These are phyloP conservation scores for Populus hybrid DNA, from an alignment of 441 rosid genomes.

Conservation along the genomic window DNA sequence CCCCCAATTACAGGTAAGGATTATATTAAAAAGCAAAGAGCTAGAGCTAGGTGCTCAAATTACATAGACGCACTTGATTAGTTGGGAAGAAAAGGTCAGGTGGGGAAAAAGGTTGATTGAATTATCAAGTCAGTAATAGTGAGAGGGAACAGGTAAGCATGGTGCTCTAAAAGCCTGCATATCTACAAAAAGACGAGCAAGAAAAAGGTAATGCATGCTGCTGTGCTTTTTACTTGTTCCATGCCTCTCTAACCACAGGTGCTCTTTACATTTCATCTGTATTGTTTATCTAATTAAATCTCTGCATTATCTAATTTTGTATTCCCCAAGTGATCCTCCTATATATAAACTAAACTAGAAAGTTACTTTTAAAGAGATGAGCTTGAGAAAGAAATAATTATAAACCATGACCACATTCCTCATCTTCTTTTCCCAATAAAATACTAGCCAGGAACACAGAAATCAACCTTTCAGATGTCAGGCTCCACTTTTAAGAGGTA, in stretches of 20 bases:
- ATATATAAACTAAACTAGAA: too few species aligned
- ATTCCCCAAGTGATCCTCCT: neutral
- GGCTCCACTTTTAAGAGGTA: constrained; percentile 13
- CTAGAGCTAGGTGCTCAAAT: neutral
- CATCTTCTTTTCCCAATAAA: neutral
- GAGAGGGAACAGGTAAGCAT: constrained; percentile 34
- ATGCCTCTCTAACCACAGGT: too few species aligned
- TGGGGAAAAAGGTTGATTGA: neutral
- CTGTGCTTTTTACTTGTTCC: constrained; percentile 49
- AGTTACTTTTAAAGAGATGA: too few species aligned
- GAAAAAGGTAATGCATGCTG: constrained; percentile 25
- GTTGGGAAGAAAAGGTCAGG: neutral
- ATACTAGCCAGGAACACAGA: neutral
- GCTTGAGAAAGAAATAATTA: neutral
- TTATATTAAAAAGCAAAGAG: neutral
- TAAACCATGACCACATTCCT: neutral
- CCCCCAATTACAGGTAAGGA: neutral
- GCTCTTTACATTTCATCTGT: constrained; percentile 8
- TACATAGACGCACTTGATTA: neutral
- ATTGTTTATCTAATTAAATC: neutral
- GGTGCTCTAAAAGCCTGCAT: constrained; percentile 36
- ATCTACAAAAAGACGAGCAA: constrained; percentile 38
- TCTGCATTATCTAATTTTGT: neutral
- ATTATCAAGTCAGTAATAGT: constrained; percentile 10
- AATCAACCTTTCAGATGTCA: constrained; percentile 15